A percentile compares a stretch with the other conserved stretches of the same genome.
phyloP scores from a whole-genome alignment of 2,329 filamentous ascomycete genomes.

The Claviceps sp. region DNA sequence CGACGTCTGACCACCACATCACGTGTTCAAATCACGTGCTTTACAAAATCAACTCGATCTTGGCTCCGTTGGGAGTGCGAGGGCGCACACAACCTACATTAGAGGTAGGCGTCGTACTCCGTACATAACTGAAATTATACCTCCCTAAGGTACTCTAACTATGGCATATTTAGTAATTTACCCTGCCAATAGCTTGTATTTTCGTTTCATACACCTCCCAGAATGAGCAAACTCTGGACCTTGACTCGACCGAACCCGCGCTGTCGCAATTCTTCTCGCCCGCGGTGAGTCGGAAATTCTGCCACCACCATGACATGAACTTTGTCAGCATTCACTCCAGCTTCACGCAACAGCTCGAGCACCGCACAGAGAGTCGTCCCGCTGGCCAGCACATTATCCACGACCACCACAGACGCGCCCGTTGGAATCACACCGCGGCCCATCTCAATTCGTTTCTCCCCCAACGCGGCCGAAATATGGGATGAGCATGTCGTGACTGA shows the following conservation, averaged over 20 bases:
- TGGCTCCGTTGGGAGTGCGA: no score
- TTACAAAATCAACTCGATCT: no score
- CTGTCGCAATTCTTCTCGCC: slow-evolving; percentile 30
- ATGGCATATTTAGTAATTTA: background rate
- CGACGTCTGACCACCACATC: no score
- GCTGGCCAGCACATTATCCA: slow-evolving; percentile 47
- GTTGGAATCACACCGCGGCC: slow-evolving; percentile 24
- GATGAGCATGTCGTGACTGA: slow-evolving; percentile 34
- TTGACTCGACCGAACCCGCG: slow-evolving; percentile 34
- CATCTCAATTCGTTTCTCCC: slow-evolving; percentile 35
- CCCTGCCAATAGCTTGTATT: background rate
- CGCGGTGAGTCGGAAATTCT: slow-evolving; percentile 43
- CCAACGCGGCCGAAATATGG: slow-evolving; percentile 34
- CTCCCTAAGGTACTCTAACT: no score
- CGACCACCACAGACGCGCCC: slow-evolving; percentile 34
- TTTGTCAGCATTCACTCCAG: slow-evolving; percentile 25
- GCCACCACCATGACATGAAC: slow-evolving; percentile 39
- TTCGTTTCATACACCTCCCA: slow-evolving; percentile 9
- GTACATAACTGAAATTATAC: no score
- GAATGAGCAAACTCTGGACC: slow-evolving; percentile 39
- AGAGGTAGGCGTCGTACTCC: no score
- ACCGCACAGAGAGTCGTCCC: slow-evolving; percentile 41
- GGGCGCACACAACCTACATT: no score
- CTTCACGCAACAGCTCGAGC: slow-evolving; percentile 31
- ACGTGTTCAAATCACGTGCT: no score